Percentiles rank a stretch among this genome's conserved stretches.
These are phyloP conservation scores for Cryoendolithus antarcticus DNA, from an alignment of 2,329 filamentous ascomycete genomes.

Conservation along the genomic window DNA sequence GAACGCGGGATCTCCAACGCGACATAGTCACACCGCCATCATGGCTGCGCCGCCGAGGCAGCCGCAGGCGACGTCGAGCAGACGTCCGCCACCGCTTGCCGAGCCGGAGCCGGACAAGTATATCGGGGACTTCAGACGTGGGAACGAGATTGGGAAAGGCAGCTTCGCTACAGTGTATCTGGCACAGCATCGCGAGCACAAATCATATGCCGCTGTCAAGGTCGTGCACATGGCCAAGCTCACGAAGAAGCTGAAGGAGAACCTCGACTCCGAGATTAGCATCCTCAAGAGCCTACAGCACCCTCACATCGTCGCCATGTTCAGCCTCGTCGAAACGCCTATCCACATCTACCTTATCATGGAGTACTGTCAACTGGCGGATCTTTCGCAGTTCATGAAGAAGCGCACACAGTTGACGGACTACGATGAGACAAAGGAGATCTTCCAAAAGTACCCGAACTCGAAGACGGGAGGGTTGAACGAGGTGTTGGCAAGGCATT, in stretches of 20 bases:
- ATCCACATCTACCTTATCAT: conserved; percentile 93
- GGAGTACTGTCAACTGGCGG: conserved; percentile 95
- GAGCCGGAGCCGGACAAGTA: conserved; percentile 27
- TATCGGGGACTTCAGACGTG: conserved; percentile 68
- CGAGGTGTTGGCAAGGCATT: conserved; percentile 93
- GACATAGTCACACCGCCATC: conserved; percentile 6
- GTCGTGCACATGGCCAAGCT: conserved; percentile 83
- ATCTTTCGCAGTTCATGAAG: conserved; percentile 92
- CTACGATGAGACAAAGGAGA: conserved; percentile 72
- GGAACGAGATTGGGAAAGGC: conserved; percentile 87
- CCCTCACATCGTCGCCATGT: conserved; percentile 90
- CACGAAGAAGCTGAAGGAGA: conserved; percentile 92
- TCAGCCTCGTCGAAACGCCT: conserved; percentile 80
- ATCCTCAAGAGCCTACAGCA: conserved; percentile 90
- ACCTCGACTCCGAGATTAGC: conserved; percentile 86
- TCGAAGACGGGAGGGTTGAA: conserved; percentile 73
- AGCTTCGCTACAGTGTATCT: conserved; percentile 91
- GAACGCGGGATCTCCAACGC: no score
- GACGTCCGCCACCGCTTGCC: conserved; percentile 20
- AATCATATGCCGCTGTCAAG: conserved; percentile 85
- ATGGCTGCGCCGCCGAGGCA: conserved; percentile 17
- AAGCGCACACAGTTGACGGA: conserved; percentile 70
- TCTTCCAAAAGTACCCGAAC: conserved; percentile 88
- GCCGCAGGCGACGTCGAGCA: conserved; percentile 17
- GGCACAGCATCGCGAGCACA: conserved; percentile 40